Base-by-base conservation (phyloP, 176 grass and related monocot species). In the Rhynchospora breviuscula region DNA sequence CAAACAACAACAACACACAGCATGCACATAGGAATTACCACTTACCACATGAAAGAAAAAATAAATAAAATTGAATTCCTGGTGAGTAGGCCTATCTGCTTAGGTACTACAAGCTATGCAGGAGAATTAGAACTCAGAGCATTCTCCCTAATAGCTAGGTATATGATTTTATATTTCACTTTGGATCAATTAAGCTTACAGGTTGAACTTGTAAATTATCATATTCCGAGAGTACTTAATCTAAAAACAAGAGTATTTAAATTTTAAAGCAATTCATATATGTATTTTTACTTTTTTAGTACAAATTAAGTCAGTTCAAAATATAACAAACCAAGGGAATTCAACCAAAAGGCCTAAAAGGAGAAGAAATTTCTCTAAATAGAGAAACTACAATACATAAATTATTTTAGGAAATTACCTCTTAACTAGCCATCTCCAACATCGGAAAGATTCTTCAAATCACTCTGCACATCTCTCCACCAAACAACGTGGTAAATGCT, bases 291-390 rank as follows among this genome's bases (percentile, higher is more conserved):
- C 11, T 21, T 40, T 40, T 40, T 2, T 18, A 59, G 31, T 21
- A 48, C 18, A 21, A 76, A 76, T 61, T 80, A 7, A 33, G 74
- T 19, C 26, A 22, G 19, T 78, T 78, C 21, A 80, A 25, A 80
- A 80, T 56, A 80, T 43, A 62, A 61, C 31, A 26, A 26, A 19
- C 40, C 29, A 45, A 18, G 12, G 15, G 13, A 26, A 54, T 44
- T 40, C 10, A 31, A 80, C 2, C 40, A 80, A 80, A 69, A 25
- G 65, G 10, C 7, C 49, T 52, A 52, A 11, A 52, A 70, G 67
- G 40, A 54, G 13, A 54, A 77, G 72, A 77, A 77, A 77, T 57
- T 67, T 25, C 44, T 82, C 19, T n/a, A 53, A 65, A 78, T 57
- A 78, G 31, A 17, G 29, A 67, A 82, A 49, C 43, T 17, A 82